phyloP scores from a whole-genome alignment of 106 monocot genomes.

The Cymbidium sinense region DNA sequence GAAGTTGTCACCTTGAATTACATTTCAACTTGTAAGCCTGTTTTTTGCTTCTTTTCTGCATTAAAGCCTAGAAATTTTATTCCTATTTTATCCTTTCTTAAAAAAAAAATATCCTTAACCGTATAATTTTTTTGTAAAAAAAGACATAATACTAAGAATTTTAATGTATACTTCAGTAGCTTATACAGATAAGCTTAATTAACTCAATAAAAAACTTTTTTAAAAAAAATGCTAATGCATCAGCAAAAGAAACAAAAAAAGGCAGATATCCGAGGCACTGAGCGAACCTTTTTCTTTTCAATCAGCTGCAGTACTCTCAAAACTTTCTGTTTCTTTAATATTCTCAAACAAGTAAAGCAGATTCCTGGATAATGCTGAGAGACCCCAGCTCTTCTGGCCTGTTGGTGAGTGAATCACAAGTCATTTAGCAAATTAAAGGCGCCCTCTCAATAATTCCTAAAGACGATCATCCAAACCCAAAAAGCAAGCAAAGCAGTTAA shows the following conservation, averaged over 20 bases:
- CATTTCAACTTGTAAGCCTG: too few relatives aligned
- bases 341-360: not conserved
- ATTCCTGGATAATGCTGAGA: constrained; percentile 3
- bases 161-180: too few relatives aligned
- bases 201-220: not conserved
- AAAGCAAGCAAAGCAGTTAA: too few relatives aligned
- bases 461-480: not conserved
- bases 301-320: not conserved
- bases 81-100: too few relatives aligned
- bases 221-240: not conserved
- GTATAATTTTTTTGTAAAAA: too few relatives aligned
- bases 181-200: not conserved
- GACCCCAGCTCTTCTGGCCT: not conserved
- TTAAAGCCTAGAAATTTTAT: too few relatives aligned
- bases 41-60: too few relatives aligned
- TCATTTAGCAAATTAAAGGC: not conserved
- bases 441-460: not conserved
- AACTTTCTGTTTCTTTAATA: not conserved
- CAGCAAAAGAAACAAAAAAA: not conserved
- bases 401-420: not conserved
- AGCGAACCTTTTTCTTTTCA: not conserved
- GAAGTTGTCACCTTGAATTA: too few relatives aligned
- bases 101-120: too few relatives aligned
- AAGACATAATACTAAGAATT: too few relatives aligned
- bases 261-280: not conserved